Base-by-base conservation (phyloP, 2,329 filamentous ascomycete genomes). In the Parastagonospora avenae region DNA sequence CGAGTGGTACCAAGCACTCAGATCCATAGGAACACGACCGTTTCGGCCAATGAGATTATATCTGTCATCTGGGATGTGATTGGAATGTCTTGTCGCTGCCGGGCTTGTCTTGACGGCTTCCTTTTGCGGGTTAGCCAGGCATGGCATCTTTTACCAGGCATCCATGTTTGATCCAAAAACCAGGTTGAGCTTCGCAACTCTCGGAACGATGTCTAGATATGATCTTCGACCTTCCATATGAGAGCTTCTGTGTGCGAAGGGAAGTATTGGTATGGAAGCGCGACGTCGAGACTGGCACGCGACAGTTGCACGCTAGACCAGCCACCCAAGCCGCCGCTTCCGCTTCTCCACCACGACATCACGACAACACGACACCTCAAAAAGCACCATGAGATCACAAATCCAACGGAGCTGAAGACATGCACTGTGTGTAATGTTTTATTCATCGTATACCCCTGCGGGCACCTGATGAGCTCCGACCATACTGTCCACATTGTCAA, bases 21-120 rank as follows among this genome's bases (percentile, higher is more conserved):
- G 10, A 50, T 35, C 35, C 33, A 33, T 29, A 37, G 27, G 36
- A 32, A 29, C 27, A 41, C 28, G 16, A 14, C 29, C 9, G 14
- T 10, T 30, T 32, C 32, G 19, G 16, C 42, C 38, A 42, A 51
- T 46, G 6, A 43, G 29, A 11, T 37, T n/a, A 11, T 27, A 11
- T 16, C 8, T 5, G 14, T 32, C 15, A 32, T 44, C n/a, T 36
- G 10, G 37, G 24, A 14, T 11, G 15, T 10, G 15, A 39, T 41
- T 42, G 37, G 38, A 29, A 19, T n/a, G 35, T 27, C 46, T 45
- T 45, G 49, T 51, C 43, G 37, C 39, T 29, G 33, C 31, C 8
- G 44, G 44, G 8, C 44, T 31, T 24, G 33, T 53, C 45, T 53
- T 53, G 50, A 45, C 50, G 36, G 24, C 50, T 53, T 46, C 50